Percentiles rank a stretch among this genome's conserved stretches.
These are phyloP conservation scores for Yarrowia sp. DNA, from an alignment of 805 yeast species.

Conservation along the genomic window DNA sequence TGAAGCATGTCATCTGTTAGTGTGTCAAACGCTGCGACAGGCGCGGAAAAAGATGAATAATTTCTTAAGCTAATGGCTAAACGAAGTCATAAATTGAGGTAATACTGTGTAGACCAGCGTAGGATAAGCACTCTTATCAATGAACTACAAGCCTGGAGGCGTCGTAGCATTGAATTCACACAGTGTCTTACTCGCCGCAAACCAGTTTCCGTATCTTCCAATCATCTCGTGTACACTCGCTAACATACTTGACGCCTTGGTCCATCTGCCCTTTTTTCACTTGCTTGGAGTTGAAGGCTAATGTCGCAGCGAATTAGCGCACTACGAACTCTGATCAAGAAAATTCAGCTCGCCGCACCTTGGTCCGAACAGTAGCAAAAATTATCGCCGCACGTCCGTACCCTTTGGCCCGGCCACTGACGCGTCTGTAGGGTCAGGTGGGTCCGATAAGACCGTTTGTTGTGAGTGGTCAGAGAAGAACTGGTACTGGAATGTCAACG, in stretches of 20 bases:
- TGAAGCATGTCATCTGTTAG: background rate
- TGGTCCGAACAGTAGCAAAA: background rate
- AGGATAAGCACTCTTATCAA: background rate
- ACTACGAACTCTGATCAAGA: background rate
- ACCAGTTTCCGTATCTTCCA: background rate
- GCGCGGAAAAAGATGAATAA: background rate
- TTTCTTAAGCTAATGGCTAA: background rate
- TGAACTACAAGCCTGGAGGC: too few species aligned
- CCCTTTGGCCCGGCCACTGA: background rate
- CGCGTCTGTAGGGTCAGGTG: background rate
- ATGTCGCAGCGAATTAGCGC: constrained; percentile 16
- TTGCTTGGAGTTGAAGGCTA: background rate
- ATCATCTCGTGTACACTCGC: background rate
- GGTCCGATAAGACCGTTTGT: background rate
- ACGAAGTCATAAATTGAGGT: background rate
- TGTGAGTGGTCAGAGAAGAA: background rate
- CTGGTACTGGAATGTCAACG: too few species aligned
- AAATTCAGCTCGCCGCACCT: background rate
- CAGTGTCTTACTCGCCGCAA: background rate
- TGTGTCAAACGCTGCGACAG: background rate
- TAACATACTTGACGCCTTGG: background rate
- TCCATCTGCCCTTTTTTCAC: background rate
- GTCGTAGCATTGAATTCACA: background rate
- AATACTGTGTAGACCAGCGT: background rate
- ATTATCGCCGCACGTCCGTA: constrained; percentile 18